These are phyloP conservation scores for Micromonas pusilla DNA, from an alignment of 139 green algal genomes.

Conservation along the genomic window DNA sequence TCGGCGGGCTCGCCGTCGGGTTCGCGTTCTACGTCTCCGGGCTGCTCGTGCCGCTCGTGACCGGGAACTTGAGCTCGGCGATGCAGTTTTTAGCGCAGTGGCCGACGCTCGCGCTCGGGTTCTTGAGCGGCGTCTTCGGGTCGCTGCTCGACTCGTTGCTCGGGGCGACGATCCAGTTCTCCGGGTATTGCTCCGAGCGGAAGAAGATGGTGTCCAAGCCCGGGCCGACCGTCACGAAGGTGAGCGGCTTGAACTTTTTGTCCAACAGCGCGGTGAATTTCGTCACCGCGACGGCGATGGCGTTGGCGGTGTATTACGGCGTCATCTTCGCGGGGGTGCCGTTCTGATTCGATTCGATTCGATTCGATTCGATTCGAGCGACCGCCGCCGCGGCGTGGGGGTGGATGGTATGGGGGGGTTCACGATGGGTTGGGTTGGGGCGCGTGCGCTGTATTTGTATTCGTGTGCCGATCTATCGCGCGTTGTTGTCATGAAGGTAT, in stretches of 20 bases:
- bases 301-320: background rate
- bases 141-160: conserved; percentile 86
- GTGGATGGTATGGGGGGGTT: too few species aligned
- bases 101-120: conserved; percentile 40
- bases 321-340: background rate
- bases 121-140: conserved; percentile 64
- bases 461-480: too few species aligned
- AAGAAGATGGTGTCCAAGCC: conserved; percentile 44
- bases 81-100: conserved; percentile 22
- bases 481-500: too few species aligned
- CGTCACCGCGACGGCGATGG: conserved; percentile 30
- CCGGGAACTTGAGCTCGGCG: conserved; percentile 30
- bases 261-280: conserved; percentile 48
- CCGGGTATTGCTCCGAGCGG: conserved; percentile 39
- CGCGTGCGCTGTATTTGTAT: too few species aligned
- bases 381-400: background rate
- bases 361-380: background rate
- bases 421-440: too few species aligned
- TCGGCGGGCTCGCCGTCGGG: conserved; percentile 26
- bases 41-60: conserved; percentile 16
- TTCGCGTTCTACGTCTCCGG: conserved; percentile 22
- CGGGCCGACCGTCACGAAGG: conserved; percentile 50
- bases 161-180: conserved; percentile 87
- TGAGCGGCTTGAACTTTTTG: conserved; percentile 37
- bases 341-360: background rate